These are phyloP conservation scores for Phellopilus nigrolimitatus DNA, from an alignment of 1,284 basidiomycete genomes.

Conservation along the genomic window DNA sequence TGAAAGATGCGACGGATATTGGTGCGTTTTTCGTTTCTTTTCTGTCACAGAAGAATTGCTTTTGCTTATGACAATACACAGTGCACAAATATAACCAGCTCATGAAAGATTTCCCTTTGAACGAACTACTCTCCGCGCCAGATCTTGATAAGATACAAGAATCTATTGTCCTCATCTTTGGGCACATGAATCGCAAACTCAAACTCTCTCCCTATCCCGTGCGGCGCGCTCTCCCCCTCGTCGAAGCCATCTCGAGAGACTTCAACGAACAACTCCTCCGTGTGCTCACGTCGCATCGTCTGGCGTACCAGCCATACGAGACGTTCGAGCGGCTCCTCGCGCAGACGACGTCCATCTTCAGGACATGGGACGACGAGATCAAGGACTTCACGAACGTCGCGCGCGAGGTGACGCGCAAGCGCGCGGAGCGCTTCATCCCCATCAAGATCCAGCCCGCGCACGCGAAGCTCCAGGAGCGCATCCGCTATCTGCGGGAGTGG, in stretches of 20 bases:
- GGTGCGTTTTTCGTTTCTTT: slow-evolving; percentile 41
- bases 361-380: slow-evolving; percentile 94
- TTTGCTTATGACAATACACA: slow-evolving; percentile 28
- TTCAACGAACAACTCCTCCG: slow-evolving; percentile 94
- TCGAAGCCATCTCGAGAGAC: slow-evolving; percentile 96
- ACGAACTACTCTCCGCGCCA: slow-evolving; percentile 93
- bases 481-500: slow-evolving; percentile 87
- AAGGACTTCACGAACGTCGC: slow-evolving; percentile 99
- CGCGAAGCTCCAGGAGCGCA: slow-evolving; percentile 85
- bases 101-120: slow-evolving; percentile 98
- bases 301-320: slow-evolving; percentile 92
- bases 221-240: slow-evolving; percentile 89
- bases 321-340: slow-evolving; percentile 86
- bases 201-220: slow-evolving; percentile 95
- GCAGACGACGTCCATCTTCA: slow-evolving; percentile 80
- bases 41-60: neutral
- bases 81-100: slow-evolving; percentile 97
- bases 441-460: slow-evolving; percentile 95
- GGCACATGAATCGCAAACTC: slow-evolving; percentile 94
- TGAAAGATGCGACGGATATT: slow-evolving; percentile 88
- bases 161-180: slow-evolving; percentile 82
- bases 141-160: slow-evolving; percentile 95
- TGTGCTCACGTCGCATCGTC: slow-evolving; percentile 83
- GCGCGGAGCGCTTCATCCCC: slow-evolving; percentile 92
- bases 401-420: slow-evolving; percentile 89